These are phyloP conservation scores for Xylaria scruposa DNA, from an alignment of 495 filamentous ascomycete species.

Conservation along the genomic window DNA sequence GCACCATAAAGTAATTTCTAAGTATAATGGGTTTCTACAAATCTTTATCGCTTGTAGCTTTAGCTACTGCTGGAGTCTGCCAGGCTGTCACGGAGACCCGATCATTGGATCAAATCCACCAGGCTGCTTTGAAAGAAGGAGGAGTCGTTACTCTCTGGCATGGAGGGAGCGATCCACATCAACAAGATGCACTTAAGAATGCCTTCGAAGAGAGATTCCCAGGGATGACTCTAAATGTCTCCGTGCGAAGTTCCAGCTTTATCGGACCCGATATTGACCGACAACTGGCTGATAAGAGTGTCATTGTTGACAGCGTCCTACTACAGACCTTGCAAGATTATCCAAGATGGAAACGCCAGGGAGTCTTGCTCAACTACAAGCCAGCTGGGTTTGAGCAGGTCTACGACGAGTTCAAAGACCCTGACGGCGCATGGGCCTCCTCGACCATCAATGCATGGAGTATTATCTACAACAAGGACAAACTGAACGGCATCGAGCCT, in stretches of 20 bases:
- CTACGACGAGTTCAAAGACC: not conserved
- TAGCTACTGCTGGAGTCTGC: not conserved
- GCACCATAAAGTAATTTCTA: not conserved
- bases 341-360: not conserved
- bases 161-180: not conserved
- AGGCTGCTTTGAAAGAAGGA: not conserved
- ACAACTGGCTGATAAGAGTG: not conserved
- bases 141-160: slow-evolving; percentile 5
- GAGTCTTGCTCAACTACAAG: slow-evolving; percentile 7
- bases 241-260: not conserved
- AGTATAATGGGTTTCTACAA: not conserved
- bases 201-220: not conserved
- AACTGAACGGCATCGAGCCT: not conserved
- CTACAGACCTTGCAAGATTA: not conserved
- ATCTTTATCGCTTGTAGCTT: not conserved
- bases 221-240: not conserved
- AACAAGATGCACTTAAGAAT: not conserved
- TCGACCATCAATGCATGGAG: not conserved
- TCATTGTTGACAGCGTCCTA: not conserved
- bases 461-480: slow-evolving; percentile 4
- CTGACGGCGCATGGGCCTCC: not conserved
- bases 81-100: not conserved
- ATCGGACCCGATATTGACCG: not conserved
- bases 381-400: not conserved
- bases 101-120: not conserved